Evolutionary conservation across 192 early-diverging fungal genomes (phyloP), one percentile per base, ranked within the genome.

Genomic region (Backusella liffmaniae): DNA sequence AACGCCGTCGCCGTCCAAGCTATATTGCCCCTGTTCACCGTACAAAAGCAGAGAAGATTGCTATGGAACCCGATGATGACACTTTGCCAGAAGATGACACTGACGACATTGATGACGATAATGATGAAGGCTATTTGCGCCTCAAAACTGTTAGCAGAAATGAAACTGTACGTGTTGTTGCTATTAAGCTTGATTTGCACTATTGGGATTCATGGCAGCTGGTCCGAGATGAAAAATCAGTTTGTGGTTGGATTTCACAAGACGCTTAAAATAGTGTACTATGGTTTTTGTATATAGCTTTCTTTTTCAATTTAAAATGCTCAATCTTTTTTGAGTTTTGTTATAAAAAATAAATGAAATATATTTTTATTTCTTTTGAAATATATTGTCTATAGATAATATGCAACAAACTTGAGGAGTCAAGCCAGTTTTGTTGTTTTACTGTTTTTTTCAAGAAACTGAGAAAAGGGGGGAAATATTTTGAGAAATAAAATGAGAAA

Each of bases 171-270:
- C 85, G 87, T 18, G 90, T 94, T n/a, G 89, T 92, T 62, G 92
- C 91, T 30, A 79, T 94, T 77, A 90, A 92, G 42, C 53, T 94
- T 30, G 92, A 92, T 85, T 82, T 89, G 34, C 91, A 92, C 78
- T 94, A 92, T 80, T 94, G 92, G 92, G 87, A 88, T 7, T 85
- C 91, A 0, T 92, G 91, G 84, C 86, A 92, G 76, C 81, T 94
- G 46, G 66, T 90, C 32, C 83, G 79, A n/a, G 88, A 90, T 56
- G 76, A 85, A 0, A 42, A 62, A 16, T 67, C 83, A 16, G 70
- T 79, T 9, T 79, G 84, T 72, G 89, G 89, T 21, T 91, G 90
- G 90, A 81, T 79, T 32, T 76, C 70, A 66, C 56, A 73, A 56
- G 65, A 49, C 5, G 73, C 73, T 37, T 74, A 74, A 66, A 62